Percentiles rank a stretch among this genome's conserved stretches.
Conservation (phyloP, 345 rosid species). For the Euphorbia tirucalli region DNA sequence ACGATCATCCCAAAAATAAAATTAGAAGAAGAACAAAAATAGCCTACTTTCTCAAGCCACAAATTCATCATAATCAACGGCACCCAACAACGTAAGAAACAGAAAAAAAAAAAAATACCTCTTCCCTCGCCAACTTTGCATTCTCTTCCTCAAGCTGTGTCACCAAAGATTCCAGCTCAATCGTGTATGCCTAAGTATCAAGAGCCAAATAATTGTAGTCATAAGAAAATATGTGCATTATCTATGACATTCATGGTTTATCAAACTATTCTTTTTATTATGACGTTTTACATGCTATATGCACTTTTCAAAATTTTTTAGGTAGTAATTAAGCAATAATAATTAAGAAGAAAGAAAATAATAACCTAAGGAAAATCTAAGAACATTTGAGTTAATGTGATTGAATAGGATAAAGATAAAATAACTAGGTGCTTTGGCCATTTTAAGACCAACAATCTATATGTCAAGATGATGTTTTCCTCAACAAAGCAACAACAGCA, state of each 20-base stretch:
- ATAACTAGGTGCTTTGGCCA: background rate
- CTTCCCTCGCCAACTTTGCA: slow-evolving; percentile 45
- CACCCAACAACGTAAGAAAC: background rate
- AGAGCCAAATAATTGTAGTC: background rate
- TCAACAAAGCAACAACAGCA: background rate
- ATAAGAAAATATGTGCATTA: background rate
- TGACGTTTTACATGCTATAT: too few species aligned
- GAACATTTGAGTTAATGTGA: background rate
- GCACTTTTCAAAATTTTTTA: too few species aligned
- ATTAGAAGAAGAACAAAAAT: background rate
- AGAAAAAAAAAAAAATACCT: slow-evolving; percentile 31
- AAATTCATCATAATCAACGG: background rate
- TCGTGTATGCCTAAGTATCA: slow-evolving; percentile 50
- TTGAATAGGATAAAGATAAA: background rate
- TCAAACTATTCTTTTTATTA: too few species aligned
- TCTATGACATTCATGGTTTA: too few species aligned
- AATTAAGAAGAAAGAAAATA: too few species aligned
- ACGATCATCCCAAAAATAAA: background rate
- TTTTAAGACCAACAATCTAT: background rate
- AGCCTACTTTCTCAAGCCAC: background rate
- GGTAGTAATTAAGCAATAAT: too few species aligned
- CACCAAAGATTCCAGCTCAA: slow-evolving; percentile 54
- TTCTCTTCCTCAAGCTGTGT: slow-evolving; percentile 57
- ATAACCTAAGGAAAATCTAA: background rate
- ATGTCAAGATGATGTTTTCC: background rate